phyloP scores from a whole-genome alignment of 2,329 filamentous ascomycete species.

The Clarireedia homoeocarpa region DNA sequence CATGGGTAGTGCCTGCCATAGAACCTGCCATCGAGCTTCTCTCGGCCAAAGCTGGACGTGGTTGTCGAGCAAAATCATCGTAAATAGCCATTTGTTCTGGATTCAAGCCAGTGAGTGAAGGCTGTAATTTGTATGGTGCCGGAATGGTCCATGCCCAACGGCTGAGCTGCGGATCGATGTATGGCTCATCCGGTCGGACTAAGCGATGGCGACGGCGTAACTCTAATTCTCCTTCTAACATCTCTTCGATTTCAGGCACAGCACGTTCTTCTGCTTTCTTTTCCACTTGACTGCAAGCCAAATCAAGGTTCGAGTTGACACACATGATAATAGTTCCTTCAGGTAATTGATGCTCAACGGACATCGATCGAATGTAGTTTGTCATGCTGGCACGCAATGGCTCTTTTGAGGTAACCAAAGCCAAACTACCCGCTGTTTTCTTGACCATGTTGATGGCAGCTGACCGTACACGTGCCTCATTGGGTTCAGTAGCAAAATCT shows the following conservation, averaged over 20 bases:
- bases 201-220: conserved; percentile 67
- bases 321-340: conserved; percentile 98
- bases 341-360: conserved; percentile 65
- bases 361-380: conserved; percentile 80
- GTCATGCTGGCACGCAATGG: conserved; percentile 93
- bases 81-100: conserved; percentile 92
- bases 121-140: conserved; percentile 81
- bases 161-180: conserved; percentile 73
- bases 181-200: conserved; percentile 73
- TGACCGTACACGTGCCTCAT: conserved; percentile 77
- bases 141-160: conserved; percentile 92
- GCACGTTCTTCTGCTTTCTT: conserved; percentile 92
- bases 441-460: conserved; percentile 93
- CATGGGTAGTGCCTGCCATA: conserved; percentile 47
- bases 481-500: conserved; percentile 88
- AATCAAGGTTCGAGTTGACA: conserved; percentile 93
- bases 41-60: conserved; percentile 40
- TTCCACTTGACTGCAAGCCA: conserved; percentile 89
- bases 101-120: conserved; percentile 66
- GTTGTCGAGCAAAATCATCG: conserved; percentile 87
- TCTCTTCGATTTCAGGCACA: conserved; percentile 87
- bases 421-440: conserved; percentile 85
- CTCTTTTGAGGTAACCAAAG: conserved; percentile 96
- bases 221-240: conserved; percentile 76
- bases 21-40: conserved; percentile 25